A percentile compares a stretch with the other conserved stretches of the same genome.
phyloP scores from a whole-genome alignment of 768 basidiomycete genomes.

The Boletus fagicola region DNA sequence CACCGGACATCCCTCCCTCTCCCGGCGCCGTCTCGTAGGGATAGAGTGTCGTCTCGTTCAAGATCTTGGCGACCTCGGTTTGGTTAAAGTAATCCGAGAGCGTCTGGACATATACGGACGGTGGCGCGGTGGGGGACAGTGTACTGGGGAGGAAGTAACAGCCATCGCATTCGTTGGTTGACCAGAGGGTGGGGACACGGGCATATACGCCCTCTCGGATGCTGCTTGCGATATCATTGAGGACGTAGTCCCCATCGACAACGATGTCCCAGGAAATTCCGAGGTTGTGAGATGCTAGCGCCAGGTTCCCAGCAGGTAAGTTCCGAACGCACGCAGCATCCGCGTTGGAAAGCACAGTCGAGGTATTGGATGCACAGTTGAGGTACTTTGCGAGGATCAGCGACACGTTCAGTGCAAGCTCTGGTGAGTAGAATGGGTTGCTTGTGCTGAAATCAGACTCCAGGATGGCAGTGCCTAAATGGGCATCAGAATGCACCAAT shows the following conservation, averaged over 20 bases:
- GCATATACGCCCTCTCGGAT: constrained; percentile 16
- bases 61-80: constrained; percentile 8
- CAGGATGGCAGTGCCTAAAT: constrained; percentile 16
- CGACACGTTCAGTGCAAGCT: constrained; percentile 11
- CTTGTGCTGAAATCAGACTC: constrained; percentile 15
- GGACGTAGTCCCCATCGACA: constrained; percentile 19
- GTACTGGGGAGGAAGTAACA: constrained; percentile 22
- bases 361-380: constrained; percentile 16
- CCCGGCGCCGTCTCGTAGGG: constrained; percentile 15
- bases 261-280: constrained; percentile 11
- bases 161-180: constrained; percentile 14
- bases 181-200: constrained; percentile 18
- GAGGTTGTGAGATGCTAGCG: constrained; percentile 6
- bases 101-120: constrained; percentile 4
- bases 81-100: constrained; percentile 7
- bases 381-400: constrained; percentile 17
- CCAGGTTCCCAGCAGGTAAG: constrained; percentile 7
- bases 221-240: constrained; percentile 14
- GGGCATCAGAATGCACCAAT: not conserved
- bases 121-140: constrained; percentile 11
- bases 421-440: constrained; percentile 16
- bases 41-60: constrained; percentile 14
- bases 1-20: constrained; percentile 5
- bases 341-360: constrained; percentile 1
- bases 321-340: constrained; percentile 7